Base-by-base conservation (phyloP, 108 stramenopile genomes). In the Schizochytrium sp. region DNA sequence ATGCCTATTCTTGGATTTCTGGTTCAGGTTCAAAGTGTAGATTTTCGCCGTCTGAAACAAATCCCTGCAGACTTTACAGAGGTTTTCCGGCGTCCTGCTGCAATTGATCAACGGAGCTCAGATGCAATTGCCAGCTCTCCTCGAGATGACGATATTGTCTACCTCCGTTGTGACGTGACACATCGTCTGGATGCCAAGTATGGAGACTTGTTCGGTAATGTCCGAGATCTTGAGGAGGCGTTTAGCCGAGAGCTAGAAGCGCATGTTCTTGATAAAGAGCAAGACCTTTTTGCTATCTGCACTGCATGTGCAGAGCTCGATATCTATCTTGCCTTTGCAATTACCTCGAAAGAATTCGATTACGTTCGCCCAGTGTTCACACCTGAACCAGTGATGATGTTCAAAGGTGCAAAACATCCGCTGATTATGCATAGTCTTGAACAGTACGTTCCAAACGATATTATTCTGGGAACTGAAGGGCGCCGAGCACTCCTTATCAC, bases 1-100 rank as follows among this genome's bases (percentile, higher is more conserved):
- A 28, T 83, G 10, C 76, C 76, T 13, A 55, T 83, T 50, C 76
- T 83, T 38, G 76, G 76, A 7, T 83, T 83, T 83, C 76, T 83
- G 3, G 53, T 83, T 28, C 76, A 83, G 55, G 76, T 28, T 7
- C 13, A 83, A 2, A 2, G 47, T 53, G 12, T 5, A 49, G 12
- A 46, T 5, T 38, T 49, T 42, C 10, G 50, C 2, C n/a, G 40
- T 7, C 28, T 41, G 40, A 15, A 41, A 5, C n/a, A 41, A 41
- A 10, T 83, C n/a, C 76, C 50, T 13, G 28, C 50, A 83, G 76
- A 49, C 3, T 83, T 83, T 2, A 5, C 49, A 13, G 76, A 83
- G 76, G 76, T 55, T 5, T 69, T 69, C 10, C 76, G 76, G 1
- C 76, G 47, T 53, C 13, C 2, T 72, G 72, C 28, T 41, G 72